These are phyloP conservation scores for Nyssa sinensis DNA, from an alignment of 148 eudicot genomes.

Conservation along the genomic window DNA sequence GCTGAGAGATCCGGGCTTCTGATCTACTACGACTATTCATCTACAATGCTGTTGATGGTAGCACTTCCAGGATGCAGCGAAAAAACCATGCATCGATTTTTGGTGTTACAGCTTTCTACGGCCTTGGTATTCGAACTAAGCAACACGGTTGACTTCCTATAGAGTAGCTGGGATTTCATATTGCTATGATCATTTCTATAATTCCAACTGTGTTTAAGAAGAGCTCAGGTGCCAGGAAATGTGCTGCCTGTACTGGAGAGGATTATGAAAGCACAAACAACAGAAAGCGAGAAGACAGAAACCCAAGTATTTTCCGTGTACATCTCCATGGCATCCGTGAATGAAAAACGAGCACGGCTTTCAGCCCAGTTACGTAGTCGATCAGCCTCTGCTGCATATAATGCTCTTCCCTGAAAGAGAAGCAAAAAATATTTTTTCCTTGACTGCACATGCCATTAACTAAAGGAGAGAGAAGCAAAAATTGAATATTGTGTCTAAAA, in stretches of 20 bases:
- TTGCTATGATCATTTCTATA: not conserved
- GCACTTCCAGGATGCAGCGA: constrained; percentile 5
- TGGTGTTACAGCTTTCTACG: not conserved
- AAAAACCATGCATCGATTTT: not conserved
- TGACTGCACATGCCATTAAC: no score
- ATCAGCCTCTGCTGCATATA: constrained; percentile 96
- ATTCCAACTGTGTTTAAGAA: not conserved
- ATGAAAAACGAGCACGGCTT: constrained; percentile 82
- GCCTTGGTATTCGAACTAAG: not conserved
- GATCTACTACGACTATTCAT: no score
- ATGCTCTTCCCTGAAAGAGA: constrained; percentile 79
- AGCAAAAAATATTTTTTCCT: no score
- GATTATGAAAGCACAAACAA: constrained; percentile 96
- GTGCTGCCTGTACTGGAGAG: constrained; percentile 72
- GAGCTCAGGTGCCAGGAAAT: constrained; percentile 62
- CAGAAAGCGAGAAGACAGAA: constrained; percentile 92
- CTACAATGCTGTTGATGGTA: not conserved
- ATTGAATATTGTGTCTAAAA: no score
- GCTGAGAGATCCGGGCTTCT: not conserved
- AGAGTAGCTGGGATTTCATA: not conserved
- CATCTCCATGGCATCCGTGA: constrained; percentile 99
- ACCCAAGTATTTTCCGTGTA: constrained; percentile 97
- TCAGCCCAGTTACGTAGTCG: constrained; percentile 97
- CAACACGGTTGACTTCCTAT: not conserved
- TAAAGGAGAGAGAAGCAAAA: no score